Percentiles rank a stretch among this genome's conserved stretches.
These are phyloP conservation scores for Pythium plurisporium DNA, from an alignment of 352 stramenopile genomes.

Conservation along the genomic window DNA sequence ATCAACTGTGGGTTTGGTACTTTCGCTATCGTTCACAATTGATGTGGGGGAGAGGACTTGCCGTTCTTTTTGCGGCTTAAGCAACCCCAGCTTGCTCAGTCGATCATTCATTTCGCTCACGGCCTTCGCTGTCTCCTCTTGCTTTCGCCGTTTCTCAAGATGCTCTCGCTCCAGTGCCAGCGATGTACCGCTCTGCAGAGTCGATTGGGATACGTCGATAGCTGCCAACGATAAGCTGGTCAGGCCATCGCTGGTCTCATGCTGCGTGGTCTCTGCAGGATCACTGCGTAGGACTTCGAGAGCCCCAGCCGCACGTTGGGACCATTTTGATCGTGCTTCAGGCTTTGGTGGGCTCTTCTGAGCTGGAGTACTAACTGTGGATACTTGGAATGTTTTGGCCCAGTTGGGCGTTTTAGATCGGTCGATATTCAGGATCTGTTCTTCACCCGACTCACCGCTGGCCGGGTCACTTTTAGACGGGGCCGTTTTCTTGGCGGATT, in stretches of 20 bases:
- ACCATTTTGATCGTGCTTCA: conserved; percentile 12
- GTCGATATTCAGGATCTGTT: conserved; percentile 30
- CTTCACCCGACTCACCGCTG: neutral
- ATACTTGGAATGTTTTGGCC: conserved; percentile 34
- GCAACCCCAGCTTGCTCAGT: conserved; percentile 54
- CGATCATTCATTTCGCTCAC: conserved; percentile 71
- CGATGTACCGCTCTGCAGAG: conserved; percentile 31
- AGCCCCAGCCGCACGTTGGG: neutral
- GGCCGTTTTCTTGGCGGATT: conserved; percentile 45
- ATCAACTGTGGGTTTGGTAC: neutral
- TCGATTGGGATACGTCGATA: conserved; percentile 32
- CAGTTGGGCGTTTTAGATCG: conserved; percentile 58
- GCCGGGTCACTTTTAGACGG: conserved; percentile 18
- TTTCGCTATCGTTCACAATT: too few species aligned
- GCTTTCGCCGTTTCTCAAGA: conserved; percentile 63
- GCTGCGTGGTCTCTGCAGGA: neutral
- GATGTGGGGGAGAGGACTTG: too few species aligned
- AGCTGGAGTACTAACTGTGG: neutral
- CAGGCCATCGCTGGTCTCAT: neutral
- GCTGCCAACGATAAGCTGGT: conserved; percentile 14
- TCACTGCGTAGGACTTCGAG: neutral
- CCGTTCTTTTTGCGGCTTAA: conserved; percentile 24
- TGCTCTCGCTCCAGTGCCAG: conserved; percentile 66
- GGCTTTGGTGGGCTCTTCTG: conserved; percentile 20
- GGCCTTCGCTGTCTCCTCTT: conserved; percentile 68